Base-by-base conservation (phyloP, 2,329 filamentous ascomycete species). In the Monilinia fructicola region DNA sequence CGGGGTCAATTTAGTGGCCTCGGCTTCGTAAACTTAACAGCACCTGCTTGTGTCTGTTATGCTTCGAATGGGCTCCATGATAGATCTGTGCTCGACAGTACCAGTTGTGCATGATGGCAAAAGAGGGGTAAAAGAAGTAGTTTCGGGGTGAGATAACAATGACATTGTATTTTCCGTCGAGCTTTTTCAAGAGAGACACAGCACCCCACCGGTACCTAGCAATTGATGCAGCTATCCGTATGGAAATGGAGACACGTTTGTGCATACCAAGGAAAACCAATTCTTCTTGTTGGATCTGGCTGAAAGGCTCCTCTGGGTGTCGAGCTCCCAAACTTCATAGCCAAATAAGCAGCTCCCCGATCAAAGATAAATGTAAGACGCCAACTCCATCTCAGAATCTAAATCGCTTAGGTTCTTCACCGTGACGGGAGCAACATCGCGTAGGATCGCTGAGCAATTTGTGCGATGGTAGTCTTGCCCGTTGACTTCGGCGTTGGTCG, bases 101-200 rank as follows among this genome's bases (percentile, higher is more conserved):
- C 95, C 95, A 72, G 94, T 97, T 63, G 95, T 98, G 82, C 95
- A 99, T 77, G 94, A 98, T 71, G 95, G 95, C 69, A 99, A 87
- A 68, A 99, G 88, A 68, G 95, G 95, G 40, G 95, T 99, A 85
- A 99, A 99, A 90, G 88, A 99, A 99, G 87, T 97, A 99, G 83
- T 99, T 99, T 78, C 95, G 92, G 65, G 95, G 95, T 60, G 95
- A 98, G 79, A 99, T 92, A 78, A 99, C 93, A 77, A 98, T 81
- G 79, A 98, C 94, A 79, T 99, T 98, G 87, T 98, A 99, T 85
- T 98, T 96, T 79, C 96, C 91, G 78, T 99, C 93, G 80, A 99
- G 91, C 79, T 96, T 97, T 87, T 99, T 99, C 72, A 99, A 87
- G 69, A 99, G 88, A 69, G 94, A 96, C 76, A 99, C 92, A 54